Conservation (phyloP, 805 yeast species). For the fission yeast (Schizosaccharomyces pombe) region DNA sequence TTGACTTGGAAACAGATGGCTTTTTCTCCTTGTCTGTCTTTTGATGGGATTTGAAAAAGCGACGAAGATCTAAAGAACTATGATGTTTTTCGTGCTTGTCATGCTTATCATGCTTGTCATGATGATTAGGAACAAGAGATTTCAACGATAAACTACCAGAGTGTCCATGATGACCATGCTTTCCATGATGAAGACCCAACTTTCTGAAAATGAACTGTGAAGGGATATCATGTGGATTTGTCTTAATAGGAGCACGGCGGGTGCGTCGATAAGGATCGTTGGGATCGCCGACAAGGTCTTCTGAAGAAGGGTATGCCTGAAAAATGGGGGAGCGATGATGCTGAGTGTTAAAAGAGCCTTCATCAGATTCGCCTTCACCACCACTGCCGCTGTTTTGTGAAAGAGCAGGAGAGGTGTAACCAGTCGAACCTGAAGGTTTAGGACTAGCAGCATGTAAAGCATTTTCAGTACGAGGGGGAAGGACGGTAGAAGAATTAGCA, state of each 20-base stretch:
- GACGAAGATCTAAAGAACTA: slow-evolving; percentile 2
- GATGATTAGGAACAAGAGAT: slow-evolving; percentile 8
- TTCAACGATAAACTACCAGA: slow-evolving; percentile 7
- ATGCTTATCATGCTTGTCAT: slow-evolving; percentile 7
- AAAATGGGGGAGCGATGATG: neutral
- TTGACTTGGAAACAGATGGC: slow-evolving; percentile 6
- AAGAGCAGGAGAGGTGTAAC: too few species aligned
- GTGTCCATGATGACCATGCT: slow-evolving; percentile 6
- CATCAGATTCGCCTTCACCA: neutral
- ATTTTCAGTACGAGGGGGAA: neutral
- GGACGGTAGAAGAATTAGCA: neutral
- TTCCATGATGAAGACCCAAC: slow-evolving; percentile 6
- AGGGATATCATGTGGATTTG: slow-evolving; percentile 14
- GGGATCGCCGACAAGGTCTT: slow-evolving; percentile 1
- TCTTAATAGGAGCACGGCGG: slow-evolving; percentile 11
- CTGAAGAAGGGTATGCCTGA: neutral
- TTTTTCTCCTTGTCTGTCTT: neutral
- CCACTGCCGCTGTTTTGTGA: neutral
- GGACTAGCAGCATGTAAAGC: neutral
- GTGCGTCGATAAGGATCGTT: slow-evolving; percentile 17
- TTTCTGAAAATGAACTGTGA: slow-evolving; percentile 17
- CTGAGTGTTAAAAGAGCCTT: too few species aligned
- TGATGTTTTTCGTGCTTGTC: slow-evolving; percentile 8
- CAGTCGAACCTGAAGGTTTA: neutral
- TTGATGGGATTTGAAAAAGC: slow-evolving; percentile 3